Evolutionary conservation across 768 basidiomycete species (phyloP).

Genomic region (Lentinula guzmanii): DNA sequence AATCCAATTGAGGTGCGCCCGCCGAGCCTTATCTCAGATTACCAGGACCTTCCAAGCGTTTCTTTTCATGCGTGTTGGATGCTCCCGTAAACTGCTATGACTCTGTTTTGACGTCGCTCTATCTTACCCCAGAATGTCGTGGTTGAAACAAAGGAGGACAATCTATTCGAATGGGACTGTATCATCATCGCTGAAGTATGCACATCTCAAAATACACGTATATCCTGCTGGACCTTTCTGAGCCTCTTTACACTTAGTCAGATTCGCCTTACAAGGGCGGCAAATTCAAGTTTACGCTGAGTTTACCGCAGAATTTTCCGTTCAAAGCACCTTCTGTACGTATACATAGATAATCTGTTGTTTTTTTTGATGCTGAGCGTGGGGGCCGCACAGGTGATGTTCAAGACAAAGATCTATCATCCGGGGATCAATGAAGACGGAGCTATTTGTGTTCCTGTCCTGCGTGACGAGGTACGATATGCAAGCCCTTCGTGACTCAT

Average conservation of each 20-base stretch:
- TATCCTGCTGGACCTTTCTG: background rate
- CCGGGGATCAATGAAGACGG: conserved; percentile 90
- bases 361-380: background rate
- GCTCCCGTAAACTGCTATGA: background rate
- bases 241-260: conserved; percentile 31
- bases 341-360: background rate
- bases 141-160: conserved; percentile 62
- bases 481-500: too few relatives aligned
- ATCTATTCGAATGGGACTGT: conserved; percentile 75
- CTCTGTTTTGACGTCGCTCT: conserved; percentile 9
- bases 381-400: conserved; percentile 52
- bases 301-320: conserved; percentile 76
- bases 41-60: background rate
- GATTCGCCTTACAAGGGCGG: conserved; percentile 83
- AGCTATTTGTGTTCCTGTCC: conserved; percentile 75
- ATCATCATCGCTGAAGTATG: conserved; percentile 68
- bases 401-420: conserved; percentile 85
- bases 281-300: conserved; percentile 67
- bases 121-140: conserved; percentile 44
- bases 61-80: background rate
- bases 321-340: conserved; percentile 81
- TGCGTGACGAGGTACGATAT: conserved; percentile 70
- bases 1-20: conserved; percentile 58
- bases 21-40: background rate
- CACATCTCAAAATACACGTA: background rate